Percentiles rank a stretch among this genome's conserved stretches.
phyloP scores from a whole-genome alignment of 805 yeast species.

The Metschnikowia cubensis region DNA sequence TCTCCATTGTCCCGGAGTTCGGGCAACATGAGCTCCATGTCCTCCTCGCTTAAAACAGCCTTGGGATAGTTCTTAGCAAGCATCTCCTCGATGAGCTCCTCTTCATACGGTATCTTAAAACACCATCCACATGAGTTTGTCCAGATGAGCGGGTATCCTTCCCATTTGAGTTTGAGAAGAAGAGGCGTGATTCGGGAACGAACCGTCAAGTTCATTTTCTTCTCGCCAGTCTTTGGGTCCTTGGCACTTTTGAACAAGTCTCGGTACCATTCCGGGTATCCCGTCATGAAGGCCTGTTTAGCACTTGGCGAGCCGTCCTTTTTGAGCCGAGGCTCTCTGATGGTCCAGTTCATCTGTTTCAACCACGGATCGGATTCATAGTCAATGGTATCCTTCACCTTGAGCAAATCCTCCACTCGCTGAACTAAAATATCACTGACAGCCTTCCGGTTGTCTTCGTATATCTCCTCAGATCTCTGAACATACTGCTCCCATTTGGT shows the following conservation, averaged over 20 bases:
- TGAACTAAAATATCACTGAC: slow-evolving; percentile 56
- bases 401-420: slow-evolving; percentile 58
- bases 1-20: slow-evolving; percentile 23
- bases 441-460: slow-evolving; percentile 51
- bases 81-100: slow-evolving; percentile 26
- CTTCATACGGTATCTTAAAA: slow-evolving; percentile 53
- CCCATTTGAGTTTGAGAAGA: slow-evolving; percentile 78
- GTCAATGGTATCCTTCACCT: slow-evolving; percentile 25
- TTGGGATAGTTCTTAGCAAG: slow-evolving; percentile 36
- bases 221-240: slow-evolving; percentile 27
- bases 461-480: slow-evolving; percentile 61
- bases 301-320: slow-evolving; percentile 68
- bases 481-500: slow-evolving; percentile 69
- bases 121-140: slow-evolving; percentile 83
- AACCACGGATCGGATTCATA: slow-evolving; percentile 79
- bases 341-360: slow-evolving; percentile 82
- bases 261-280: slow-evolving; percentile 92
- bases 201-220: slow-evolving; percentile 56
- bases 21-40: slow-evolving; percentile 21
- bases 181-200: slow-evolving; percentile 75
- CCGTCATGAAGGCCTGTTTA: slow-evolving; percentile 73
- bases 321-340: slow-evolving; percentile 54
- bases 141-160: slow-evolving; percentile 80
- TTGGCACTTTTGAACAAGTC: slow-evolving; percentile 40
- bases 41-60: slow-evolving; percentile 28